Conservation (phyloP, 306 rosid genomes). For the Lathyrus aphaca region DNA sequence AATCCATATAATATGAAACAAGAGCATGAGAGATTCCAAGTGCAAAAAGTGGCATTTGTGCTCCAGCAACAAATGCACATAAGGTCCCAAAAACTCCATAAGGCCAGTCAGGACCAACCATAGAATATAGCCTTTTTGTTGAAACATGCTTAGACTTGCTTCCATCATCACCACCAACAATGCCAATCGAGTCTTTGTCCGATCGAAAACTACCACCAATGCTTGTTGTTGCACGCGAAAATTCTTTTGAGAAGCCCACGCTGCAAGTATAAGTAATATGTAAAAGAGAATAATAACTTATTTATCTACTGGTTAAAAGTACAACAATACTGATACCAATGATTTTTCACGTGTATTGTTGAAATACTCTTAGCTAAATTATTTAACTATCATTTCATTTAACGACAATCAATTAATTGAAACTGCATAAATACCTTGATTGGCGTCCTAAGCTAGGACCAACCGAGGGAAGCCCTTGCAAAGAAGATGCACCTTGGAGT, state of each 20-base stretch:
- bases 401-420: not conserved
- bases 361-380: not conserved
- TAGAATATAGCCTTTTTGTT: slow-evolving; percentile 69
- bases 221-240: slow-evolving; percentile 72
- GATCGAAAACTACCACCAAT: slow-evolving; percentile 86
- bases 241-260: slow-evolving; percentile 65
- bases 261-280: slow-evolving; percentile 46
- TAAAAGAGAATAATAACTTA: not conserved
- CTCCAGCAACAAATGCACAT: slow-evolving; percentile 84
- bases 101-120: slow-evolving; percentile 86
- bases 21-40: slow-evolving; percentile 95
- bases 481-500: slow-evolving; percentile 71
- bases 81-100: slow-evolving; percentile 78
- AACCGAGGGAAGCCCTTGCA: slow-evolving; percentile 59
- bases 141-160: slow-evolving; percentile 59
- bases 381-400: not conserved
- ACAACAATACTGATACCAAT: not conserved
- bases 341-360: not conserved
- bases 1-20: slow-evolving; percentile 91
- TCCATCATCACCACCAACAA: slow-evolving; percentile 57
- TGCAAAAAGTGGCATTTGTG: slow-evolving; percentile 97
- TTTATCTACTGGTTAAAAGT: not conserved
- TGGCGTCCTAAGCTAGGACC: slow-evolving; percentile 61
- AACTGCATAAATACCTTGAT: slow-evolving; percentile 49
- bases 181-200: slow-evolving; percentile 78